Percentiles rank a stretch among this genome's conserved stretches.
phyloP scores from a whole-genome alignment of 805 yeast genomes.

The Sugiyamaella smithiae region DNA sequence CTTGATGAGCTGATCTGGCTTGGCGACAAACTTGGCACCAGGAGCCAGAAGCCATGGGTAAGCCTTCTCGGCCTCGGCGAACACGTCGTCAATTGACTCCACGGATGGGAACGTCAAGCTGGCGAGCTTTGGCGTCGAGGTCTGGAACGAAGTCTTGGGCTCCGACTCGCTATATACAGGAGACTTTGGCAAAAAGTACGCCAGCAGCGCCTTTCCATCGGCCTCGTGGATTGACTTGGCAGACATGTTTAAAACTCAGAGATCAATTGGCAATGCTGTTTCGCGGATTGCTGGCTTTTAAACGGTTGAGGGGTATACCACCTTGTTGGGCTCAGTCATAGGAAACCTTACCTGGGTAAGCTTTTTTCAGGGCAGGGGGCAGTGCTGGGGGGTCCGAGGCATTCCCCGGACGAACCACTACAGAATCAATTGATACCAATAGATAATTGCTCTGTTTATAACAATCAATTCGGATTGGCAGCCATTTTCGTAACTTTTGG shows the following conservation, averaged over 20 bases:
- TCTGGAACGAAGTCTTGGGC: constrained; percentile 33
- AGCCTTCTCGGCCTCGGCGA: constrained; percentile 36
- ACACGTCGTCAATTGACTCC: constrained; percentile 33
- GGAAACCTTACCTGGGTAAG: constrained; percentile 6
- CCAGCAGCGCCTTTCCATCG: constrained; percentile 45
- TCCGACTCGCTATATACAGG: constrained; percentile 35
- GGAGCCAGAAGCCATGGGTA: constrained; percentile 41
- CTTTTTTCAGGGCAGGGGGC: constrained; percentile 3
- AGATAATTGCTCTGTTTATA: too few species aligned
- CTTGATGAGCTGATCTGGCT: constrained; percentile 47
- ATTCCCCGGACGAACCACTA: too few species aligned
- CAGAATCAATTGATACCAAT: too few species aligned
- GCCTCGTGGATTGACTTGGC: constrained; percentile 47
- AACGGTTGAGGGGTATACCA: constrained; percentile 5
- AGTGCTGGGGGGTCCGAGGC: background rate
- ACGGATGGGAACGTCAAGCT: constrained; percentile 36
- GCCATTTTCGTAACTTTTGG: too few species aligned
- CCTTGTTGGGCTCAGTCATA: constrained; percentile 3
- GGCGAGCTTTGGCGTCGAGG: constrained; percentile 38
- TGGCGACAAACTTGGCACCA: constrained; percentile 43
- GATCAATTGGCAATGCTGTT: constrained; percentile 1
- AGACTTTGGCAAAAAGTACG: constrained; percentile 42
- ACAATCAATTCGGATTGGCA: too few species aligned
- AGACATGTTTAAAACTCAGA: constrained; percentile 32
- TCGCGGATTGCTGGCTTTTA: constrained; percentile 2